Evolutionary conservation across 2,329 filamentous ascomycete genomes (phyloP).

Genomic region (Cladosporium sp.): DNA sequence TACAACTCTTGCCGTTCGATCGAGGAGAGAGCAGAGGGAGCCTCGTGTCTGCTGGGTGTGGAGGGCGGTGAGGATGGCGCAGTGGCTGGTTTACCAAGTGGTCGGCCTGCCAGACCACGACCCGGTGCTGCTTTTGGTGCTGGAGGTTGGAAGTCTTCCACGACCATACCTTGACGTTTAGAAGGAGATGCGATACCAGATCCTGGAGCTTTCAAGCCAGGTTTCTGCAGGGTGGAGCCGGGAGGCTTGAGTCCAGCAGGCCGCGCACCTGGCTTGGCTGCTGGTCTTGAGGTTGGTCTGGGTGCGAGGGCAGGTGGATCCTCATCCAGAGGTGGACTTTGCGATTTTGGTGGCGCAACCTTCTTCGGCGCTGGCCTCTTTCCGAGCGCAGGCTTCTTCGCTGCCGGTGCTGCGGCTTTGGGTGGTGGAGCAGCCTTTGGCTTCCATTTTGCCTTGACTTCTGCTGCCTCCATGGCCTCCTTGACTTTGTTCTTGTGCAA

Average conservation of each 20-base stretch:
- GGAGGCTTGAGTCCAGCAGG: conserved; percentile 32
- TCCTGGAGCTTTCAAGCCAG: conserved; percentile 34
- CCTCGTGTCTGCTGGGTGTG: conserved; percentile 54
- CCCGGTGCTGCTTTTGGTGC: conserved; percentile 43
- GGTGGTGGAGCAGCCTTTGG: conserved; percentile 70
- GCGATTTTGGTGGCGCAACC: conserved; percentile 41
- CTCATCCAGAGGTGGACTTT: conserved; percentile 40
- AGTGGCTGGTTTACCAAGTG: conserved; percentile 67
- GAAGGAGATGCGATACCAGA: conserved; percentile 23
- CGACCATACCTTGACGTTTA: conserved; percentile 26
- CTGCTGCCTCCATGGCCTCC: conserved; percentile 77
- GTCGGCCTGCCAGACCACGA: conserved; percentile 76
- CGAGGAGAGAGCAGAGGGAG: conserved; percentile 60
- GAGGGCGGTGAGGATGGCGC: conserved; percentile 50
- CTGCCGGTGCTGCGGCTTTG: conserved; percentile 48
- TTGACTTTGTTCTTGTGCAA: conserved; percentile 95
- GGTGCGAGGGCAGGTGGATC: conserved; percentile 55
- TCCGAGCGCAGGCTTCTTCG: conserved; percentile 50
- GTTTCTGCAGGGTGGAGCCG: conserved; percentile 39
- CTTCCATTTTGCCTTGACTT: conserved; percentile 87
- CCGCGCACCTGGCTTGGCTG: conserved; percentile 33
- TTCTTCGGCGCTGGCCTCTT: conserved; percentile 44
- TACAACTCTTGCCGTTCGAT: conserved; percentile 91
- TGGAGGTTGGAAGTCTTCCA: conserved; percentile 34
- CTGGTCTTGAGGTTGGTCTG: conserved; percentile 53